phyloP scores from a whole-genome alignment of 805 yeast genomes.

The Candida boleticola region DNA sequence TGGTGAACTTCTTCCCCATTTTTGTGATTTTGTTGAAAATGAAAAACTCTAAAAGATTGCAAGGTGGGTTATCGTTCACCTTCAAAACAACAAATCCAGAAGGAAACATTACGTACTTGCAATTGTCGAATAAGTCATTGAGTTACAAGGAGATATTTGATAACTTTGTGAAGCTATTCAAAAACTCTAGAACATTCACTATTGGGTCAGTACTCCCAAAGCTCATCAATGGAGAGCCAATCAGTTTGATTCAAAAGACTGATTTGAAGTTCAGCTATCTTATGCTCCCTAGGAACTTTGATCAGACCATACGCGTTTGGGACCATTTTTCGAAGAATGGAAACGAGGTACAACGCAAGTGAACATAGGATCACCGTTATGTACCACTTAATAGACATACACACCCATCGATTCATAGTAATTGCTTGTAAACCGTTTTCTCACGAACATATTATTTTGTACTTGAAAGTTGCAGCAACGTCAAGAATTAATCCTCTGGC shows the following conservation, averaged over 20 bases:
- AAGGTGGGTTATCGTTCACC: constrained; percentile 48
- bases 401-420: too few relatives aligned
- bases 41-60: constrained; percentile 70
- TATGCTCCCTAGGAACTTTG: constrained; percentile 33
- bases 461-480: too few relatives aligned
- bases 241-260: constrained; percentile 18
- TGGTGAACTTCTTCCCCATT: constrained; percentile 80
- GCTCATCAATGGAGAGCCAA: constrained; percentile 27
- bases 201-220: constrained; percentile 16
- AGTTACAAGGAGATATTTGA: constrained; percentile 33
- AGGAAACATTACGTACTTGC: constrained; percentile 22
- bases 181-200: constrained; percentile 27
- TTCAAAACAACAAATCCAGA: constrained; percentile 10
- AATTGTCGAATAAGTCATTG: constrained; percentile 36
- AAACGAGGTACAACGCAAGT: too few relatives aligned
- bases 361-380: too few relatives aligned
- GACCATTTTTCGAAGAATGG: constrained; percentile 8
- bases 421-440: too few relatives aligned
- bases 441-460: too few relatives aligned
- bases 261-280: constrained; percentile 29
- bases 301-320: constrained; percentile 26
- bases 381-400: too few relatives aligned
- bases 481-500: too few relatives aligned
- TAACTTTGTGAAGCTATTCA: constrained; percentile 29
- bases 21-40: constrained; percentile 76